These are phyloP conservation scores for Penicillium dipodomyicola DNA, from an alignment of 495 filamentous ascomycete genomes.

Conservation along the genomic window DNA sequence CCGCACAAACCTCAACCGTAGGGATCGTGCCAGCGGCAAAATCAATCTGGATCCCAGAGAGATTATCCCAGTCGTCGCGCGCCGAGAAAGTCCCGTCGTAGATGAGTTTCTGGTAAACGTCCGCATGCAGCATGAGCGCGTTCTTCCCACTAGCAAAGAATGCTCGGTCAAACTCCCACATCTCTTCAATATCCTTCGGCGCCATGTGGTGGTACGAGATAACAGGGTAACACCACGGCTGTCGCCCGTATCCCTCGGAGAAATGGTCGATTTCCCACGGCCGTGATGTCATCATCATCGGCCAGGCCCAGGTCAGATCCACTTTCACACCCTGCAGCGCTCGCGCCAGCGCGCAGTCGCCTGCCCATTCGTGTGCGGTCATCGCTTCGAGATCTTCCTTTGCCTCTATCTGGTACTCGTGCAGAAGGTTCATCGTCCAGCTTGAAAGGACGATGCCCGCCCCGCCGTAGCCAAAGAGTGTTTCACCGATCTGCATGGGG, in stretches of 20 bases:
- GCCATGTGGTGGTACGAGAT: conserved; percentile 51
- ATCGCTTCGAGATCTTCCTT: conserved; percentile 30
- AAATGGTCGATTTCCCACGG: conserved; percentile 43
- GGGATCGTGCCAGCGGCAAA: conserved; percentile 20
- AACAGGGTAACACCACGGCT: conserved; percentile 50
- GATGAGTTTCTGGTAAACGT: conserved; percentile 33
- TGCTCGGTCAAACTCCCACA: conserved; percentile 46
- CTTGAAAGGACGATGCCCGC: conserved; percentile 55
- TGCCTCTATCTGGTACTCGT: conserved; percentile 17
- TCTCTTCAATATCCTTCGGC: conserved; percentile 37
- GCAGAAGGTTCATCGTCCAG: conserved; percentile 23
- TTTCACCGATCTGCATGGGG: conserved; percentile 41
- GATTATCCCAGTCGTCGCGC: conserved; percentile 36
- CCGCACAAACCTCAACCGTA: conserved; percentile 36
- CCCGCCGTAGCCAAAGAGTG: conserved; percentile 60
- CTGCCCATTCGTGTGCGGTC: conserved; percentile 34
- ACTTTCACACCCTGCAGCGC: conserved; percentile 36
- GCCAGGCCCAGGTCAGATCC: conserved; percentile 38
- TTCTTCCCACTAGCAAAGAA: conserved; percentile 44
- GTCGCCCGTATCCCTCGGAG: conserved; percentile 37
- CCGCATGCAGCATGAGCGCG: conserved; percentile 31
- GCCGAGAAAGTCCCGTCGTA: conserved; percentile 19
- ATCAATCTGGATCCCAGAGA: conserved; percentile 23
- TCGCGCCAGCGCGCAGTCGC: conserved; percentile 42
- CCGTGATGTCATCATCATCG: conserved; percentile 35